These are phyloP conservation scores for Plectranthus barbatus DNA, from an alignment of 257 asterid species.

Conservation along the genomic window DNA sequence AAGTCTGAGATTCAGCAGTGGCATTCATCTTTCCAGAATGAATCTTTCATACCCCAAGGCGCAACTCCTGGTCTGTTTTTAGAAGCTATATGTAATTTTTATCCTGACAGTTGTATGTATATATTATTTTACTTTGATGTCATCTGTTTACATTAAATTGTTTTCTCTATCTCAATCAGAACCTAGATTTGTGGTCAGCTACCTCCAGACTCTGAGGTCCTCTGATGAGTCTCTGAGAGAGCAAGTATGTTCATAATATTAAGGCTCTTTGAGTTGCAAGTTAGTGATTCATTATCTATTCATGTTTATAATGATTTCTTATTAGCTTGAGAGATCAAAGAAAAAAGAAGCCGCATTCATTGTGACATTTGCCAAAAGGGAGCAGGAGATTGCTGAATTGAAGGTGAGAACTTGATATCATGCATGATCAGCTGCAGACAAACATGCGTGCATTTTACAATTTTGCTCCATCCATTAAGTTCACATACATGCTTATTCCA, in stretches of 20 bases:
- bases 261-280: neutral
- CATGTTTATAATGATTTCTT: constrained; percentile 7
- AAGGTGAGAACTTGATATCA: constrained; percentile 43
- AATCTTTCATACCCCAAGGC: constrained; percentile 56
- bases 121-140: neutral
- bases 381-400: constrained; percentile 98
- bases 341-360: constrained; percentile 96
- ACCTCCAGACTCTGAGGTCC: constrained; percentile 72
- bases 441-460: neutral
- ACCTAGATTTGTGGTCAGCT: constrained; percentile 54
- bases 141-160: constrained; percentile 2
- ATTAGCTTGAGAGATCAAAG: constrained; percentile 88
- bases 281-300: neutral
- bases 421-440: neutral
- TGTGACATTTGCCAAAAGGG: constrained; percentile 93
- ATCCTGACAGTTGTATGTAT: neutral
- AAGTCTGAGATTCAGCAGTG: constrained; percentile 87
- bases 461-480: neutral
- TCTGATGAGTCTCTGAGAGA: constrained; percentile 89
- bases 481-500: neutral
- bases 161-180: constrained; percentile 31
- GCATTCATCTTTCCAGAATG: constrained; percentile 86
- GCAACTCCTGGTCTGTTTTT: constrained; percentile 66
- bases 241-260: constrained; percentile 48
- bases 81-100: neutral